phyloP scores from a whole-genome alignment of 2,329 filamentous ascomycete genomes.

The Apiospora marii region DNA sequence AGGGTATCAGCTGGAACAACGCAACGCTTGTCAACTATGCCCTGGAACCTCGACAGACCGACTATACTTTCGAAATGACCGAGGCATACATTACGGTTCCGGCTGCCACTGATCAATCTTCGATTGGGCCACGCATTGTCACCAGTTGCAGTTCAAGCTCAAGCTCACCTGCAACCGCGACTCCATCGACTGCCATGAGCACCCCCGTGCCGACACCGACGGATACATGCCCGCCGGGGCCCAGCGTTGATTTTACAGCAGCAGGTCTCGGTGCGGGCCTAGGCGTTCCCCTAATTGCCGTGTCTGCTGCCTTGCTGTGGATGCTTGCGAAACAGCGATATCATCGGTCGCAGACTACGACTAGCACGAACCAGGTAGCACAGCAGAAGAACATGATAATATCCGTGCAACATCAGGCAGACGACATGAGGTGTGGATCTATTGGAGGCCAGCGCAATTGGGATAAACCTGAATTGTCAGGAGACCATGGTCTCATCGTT shows the following conservation, averaged over 20 bases:
- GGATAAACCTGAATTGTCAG: neutral
- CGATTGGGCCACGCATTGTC: neutral
- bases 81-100: neutral
- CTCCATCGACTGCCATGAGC: neutral
- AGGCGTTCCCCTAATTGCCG: neutral
- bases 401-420: neutral
- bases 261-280: neutral
- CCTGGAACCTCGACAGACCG: neutral
- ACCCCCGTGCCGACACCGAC: too few species aligned
- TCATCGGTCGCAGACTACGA: neutral
- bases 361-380: neutral
- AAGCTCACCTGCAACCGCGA: neutral
- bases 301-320: neutral
- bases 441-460: neutral
- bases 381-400: neutral
- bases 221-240: neutral
- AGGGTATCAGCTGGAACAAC: neutral
- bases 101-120: neutral
- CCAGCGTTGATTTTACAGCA: neutral
- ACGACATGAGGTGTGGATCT: neutral
- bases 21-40: neutral
- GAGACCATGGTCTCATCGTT: neutral
- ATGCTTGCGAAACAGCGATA: neutral
- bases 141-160: neutral
- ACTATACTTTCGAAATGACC: neutral